Evolutionary conservation across 108 stramenopile genomes (phyloP), one percentile per base, ranked within the genome.

Genomic region (Nitzschia palea): DNA sequence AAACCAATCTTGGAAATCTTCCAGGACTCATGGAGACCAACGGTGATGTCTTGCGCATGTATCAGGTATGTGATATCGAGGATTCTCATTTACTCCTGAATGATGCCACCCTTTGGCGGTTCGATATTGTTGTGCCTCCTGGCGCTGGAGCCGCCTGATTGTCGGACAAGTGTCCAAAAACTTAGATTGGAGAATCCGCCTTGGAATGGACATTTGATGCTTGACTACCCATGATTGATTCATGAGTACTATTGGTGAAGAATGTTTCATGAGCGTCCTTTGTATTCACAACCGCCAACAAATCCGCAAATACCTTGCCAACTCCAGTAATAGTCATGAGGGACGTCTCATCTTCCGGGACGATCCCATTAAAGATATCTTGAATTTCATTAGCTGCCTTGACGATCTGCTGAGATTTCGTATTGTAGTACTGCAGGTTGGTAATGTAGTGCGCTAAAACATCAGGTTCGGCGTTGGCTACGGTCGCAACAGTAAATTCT

Each of bases 341-440:
- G 4, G 71, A 59, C 15, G 36, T 9, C 35, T 74, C 71, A n/a
- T 76, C 70, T 77, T 87, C 89, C 29, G 89, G 89, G 0, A 90
- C 89, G n/a, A 62, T n/a, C 23, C 86, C 89, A 27, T 74, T 59
- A 45, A 81, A 83, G 25, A 65, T 63, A 2, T 25, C 17, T 10
- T 72, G 17, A 17, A 90, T 70, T 50, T 87, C 86, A 36, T 80
- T 55, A 4, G 89, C 72, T 48, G 89, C 82, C 61, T 75, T 74
- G 5, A 90, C 86, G 36, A 90, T 72, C 48, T 90, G 86, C 44
- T 75, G 44, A 14, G 89, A 84, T 60, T 90, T 90, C 12, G 60
- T 62, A 59, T 85, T 84, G 62, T 85, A 82, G 44, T 81, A 85
- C 51, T 80, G 79, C 14, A 90, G 36, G 27, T 80, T 83, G 12